phyloP scores from a whole-genome alignment of 2,329 filamentous ascomycete species.

The Hymenoscyphus albidus region DNA sequence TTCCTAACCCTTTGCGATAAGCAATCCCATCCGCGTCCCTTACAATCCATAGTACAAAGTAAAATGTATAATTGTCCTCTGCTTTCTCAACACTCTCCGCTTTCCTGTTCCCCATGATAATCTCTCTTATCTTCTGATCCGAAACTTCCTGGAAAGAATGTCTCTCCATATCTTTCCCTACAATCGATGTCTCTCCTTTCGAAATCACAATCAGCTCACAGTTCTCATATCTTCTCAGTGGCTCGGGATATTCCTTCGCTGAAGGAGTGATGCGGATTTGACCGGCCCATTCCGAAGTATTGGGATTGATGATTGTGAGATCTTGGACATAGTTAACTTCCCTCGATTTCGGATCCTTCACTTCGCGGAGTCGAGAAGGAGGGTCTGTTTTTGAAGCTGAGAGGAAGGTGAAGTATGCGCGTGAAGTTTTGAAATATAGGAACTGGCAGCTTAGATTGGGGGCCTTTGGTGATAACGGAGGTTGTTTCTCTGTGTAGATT shows the following conservation, averaged over 20 bases:
- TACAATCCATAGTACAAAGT: background rate
- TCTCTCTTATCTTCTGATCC: background rate
- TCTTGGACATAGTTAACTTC: background rate
- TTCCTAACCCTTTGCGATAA: background rate
- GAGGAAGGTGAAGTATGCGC: background rate
- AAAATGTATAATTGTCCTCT: background rate
- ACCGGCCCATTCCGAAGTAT: background rate
- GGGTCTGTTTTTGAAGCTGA: background rate
- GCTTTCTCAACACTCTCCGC: background rate
- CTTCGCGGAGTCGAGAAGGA: background rate
- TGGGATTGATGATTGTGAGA: background rate
- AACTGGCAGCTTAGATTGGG: background rate
- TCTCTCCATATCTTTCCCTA: background rate
- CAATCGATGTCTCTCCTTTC: background rate
- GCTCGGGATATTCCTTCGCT: background rate
- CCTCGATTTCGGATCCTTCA: background rate
- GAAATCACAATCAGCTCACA: background rate
- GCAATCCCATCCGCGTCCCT: background rate
- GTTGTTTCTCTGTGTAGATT: background rate
- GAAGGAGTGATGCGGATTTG: background rate
- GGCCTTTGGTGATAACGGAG: background rate
- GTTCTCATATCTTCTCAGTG: background rate
- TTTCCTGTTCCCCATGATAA: background rate
- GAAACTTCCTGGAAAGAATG: background rate
- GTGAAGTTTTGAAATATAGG: background rate